A percentile compares a stretch with the other conserved stretches of the same genome.
These are phyloP conservation scores for Pestalotiopsis sp. DNA, from an alignment of 2,329 filamentous ascomycete genomes.

Conservation along the genomic window DNA sequence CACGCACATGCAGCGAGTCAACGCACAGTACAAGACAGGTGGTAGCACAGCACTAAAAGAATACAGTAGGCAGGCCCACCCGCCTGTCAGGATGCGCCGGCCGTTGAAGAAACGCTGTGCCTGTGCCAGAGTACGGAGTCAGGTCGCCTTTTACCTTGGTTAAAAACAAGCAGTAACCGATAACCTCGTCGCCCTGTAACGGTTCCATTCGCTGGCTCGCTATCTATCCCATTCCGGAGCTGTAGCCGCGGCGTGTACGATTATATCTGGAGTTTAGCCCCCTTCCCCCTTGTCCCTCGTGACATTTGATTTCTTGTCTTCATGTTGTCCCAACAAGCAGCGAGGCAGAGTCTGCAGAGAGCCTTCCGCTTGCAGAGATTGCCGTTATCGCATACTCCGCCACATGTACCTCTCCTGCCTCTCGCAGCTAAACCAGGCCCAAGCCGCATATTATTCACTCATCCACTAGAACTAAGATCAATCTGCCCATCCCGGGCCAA, in stretches of 20 bases:
- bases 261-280: constrained; percentile 4
- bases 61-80: neutral
- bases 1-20: neutral
- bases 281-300: neutral
- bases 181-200: neutral
- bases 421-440: constrained; percentile 7
- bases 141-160: constrained; percentile 7
- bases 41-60: neutral
- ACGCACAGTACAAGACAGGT: neutral
- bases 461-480: constrained; percentile 7
- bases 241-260: constrained; percentile 7
- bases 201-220: neutral
- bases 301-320: constrained; percentile 1
- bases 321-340: constrained; percentile 10
- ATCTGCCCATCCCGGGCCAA: constrained; percentile 12
- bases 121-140: neutral
- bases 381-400: constrained; percentile 9
- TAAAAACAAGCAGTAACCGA: constrained; percentile 3
- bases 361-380: constrained; percentile 13
- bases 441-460: constrained; percentile 2
- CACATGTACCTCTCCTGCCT: constrained; percentile 12
- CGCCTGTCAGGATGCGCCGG: neutral
- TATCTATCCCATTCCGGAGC: neutral
- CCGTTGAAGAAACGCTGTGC: neutral
- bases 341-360: constrained; percentile 11